phyloP scores from a whole-genome alignment of 2,329 filamentous ascomycete genomes.

The Aspergillus pseudonomiae region DNA sequence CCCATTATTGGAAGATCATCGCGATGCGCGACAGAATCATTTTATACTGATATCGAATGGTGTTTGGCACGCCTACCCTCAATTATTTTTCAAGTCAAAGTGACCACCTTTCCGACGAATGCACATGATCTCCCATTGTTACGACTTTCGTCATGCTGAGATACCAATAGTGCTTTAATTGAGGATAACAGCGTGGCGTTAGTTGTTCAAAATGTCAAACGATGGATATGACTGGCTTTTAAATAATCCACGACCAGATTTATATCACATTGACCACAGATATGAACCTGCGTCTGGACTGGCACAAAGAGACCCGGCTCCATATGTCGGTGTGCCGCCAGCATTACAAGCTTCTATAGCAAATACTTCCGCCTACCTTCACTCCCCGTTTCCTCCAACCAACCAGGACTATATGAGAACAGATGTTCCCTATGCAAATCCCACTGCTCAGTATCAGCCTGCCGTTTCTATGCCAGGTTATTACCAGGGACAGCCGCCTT shows the following conservation, averaged over 20 bases:
- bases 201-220: conserved; percentile 20
- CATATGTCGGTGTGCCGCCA: not conserved
- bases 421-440: not conserved
- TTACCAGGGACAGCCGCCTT: not conserved
- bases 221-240: conserved; percentile 24
- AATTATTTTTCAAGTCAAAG: too few relatives aligned
- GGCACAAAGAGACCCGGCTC: conserved; percentile 4
- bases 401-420: conserved; percentile 9
- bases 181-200: not conserved
- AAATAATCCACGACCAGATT: conserved; percentile 12
- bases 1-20: not conserved
- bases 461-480: not conserved
- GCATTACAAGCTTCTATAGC: not conserved
- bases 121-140: not conserved
- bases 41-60: not conserved
- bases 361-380: not conserved
- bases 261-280: conserved; percentile 1
- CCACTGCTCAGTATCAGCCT: not conserved
- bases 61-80: too few relatives aligned
- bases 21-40: not conserved
- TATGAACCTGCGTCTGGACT: not conserved
- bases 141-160: not conserved
- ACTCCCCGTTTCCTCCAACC: not conserved
- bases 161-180: not conserved
- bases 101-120: not conserved